Evolutionary conservation across 2,329 filamentous ascomycete species (phyloP).

Genomic region (Colletotrichum agaves): DNA sequence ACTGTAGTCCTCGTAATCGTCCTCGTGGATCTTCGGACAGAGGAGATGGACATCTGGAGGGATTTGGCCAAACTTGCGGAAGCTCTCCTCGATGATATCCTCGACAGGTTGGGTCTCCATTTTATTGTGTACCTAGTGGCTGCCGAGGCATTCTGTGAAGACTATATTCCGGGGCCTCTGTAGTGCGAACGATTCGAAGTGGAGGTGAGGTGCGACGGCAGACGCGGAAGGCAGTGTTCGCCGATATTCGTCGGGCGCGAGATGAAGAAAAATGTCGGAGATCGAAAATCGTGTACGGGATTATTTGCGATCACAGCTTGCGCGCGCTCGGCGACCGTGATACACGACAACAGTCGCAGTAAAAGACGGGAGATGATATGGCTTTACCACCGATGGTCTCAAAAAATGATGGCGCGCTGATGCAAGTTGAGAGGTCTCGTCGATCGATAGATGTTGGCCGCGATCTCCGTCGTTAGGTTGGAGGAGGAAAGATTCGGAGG

Average conservation of each 20-base stretch:
- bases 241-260: not conserved
- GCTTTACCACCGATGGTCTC: not conserved
- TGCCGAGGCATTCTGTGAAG: constrained; percentile 16
- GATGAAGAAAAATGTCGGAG: not conserved
- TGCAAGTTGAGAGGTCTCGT: not conserved
- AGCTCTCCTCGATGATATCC: constrained; percentile 56
- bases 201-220: not conserved
- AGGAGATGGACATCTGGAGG: constrained; percentile 69
- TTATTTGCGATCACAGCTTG: not conserved
- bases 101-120: constrained; percentile 51
- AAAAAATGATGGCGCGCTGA: not conserved
- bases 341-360: not conserved
- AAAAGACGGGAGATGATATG: no score
- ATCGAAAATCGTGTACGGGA: not conserved
- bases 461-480: not conserved
- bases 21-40: constrained; percentile 71
- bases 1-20: constrained; percentile 74
- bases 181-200: not conserved
- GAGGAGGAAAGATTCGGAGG: not conserved
- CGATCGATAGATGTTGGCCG: not conserved
- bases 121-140: constrained; percentile 35
- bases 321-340: not conserved
- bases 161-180: not conserved
- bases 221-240: not conserved
- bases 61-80: constrained; percentile 56